Evolutionary conservation across 805 yeast genomes (phyloP).

Genomic region (Metschnikowia amazonensis): DNA sequence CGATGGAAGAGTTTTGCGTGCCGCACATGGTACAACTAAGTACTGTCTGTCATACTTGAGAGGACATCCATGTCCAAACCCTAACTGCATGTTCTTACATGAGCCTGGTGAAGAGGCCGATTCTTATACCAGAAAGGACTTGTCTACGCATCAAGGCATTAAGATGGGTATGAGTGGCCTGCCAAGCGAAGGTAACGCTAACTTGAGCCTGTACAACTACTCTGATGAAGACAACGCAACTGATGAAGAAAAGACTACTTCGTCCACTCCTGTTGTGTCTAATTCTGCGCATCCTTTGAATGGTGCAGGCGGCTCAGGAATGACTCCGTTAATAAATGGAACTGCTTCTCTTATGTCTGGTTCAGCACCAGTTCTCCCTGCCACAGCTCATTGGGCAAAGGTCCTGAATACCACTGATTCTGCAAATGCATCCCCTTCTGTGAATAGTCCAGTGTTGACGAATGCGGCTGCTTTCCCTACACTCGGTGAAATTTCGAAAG

Average conservation of each 20-base stretch:
- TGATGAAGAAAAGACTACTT: conserved; percentile 10
- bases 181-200: conserved; percentile 14
- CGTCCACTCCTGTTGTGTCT: conserved; percentile 1
- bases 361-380: conserved; percentile 52
- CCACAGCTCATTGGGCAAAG: conserved; percentile 41
- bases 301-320: conserved; percentile 3
- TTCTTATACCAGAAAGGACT: conserved; percentile 85
- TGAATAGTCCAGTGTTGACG: conserved; percentile 35
- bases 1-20: conserved; percentile 85
- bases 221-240: conserved; percentile 13
- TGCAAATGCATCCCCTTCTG: conserved; percentile 37
- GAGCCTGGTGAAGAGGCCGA: conserved; percentile 99
- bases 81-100: conserved; percentile 97
- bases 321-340: conserved; percentile 8
- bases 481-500: conserved; percentile 45
- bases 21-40: conserved; percentile 98
- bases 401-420: conserved; percentile 19
- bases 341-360: conserved; percentile 7
- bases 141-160: conserved; percentile 69
- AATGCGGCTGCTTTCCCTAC: conserved; percentile 58
- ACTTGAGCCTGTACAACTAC: conserved; percentile 12
- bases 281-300: conserved; percentile 4
- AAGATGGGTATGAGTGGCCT: conserved; percentile 49
- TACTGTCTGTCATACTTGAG: conserved; percentile 95
- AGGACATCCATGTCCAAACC: conserved; percentile 96